These are phyloP conservation scores for Auricularia cornea DNA, from an alignment of 768 basidiomycete species.

Conservation along the genomic window DNA sequence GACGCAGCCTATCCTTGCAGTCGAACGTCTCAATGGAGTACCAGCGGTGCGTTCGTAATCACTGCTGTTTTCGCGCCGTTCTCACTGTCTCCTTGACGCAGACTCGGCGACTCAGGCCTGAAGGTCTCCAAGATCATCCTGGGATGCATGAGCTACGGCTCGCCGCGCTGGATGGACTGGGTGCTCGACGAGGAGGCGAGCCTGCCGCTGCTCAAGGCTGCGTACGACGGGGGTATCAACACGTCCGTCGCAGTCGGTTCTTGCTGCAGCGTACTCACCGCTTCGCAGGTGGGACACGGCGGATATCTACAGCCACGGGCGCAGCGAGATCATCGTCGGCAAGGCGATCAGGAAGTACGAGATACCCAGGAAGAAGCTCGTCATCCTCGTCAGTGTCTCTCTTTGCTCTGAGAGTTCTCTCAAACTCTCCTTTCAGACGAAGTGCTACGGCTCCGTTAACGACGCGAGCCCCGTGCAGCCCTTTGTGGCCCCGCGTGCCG, in stretches of 20 bases:
- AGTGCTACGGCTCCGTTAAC: constrained; percentile 6
- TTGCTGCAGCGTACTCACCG: background rate
- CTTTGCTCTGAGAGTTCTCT: background rate
- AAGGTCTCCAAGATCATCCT: constrained; percentile 34
- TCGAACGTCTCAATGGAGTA: background rate
- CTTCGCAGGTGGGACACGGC: background rate
- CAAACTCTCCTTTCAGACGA: background rate
- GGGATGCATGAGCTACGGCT: constrained; percentile 28
- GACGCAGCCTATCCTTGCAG: too few relatives aligned
- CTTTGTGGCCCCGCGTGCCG: too few relatives aligned
- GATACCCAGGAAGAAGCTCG: constrained; percentile 31
- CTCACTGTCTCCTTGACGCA: background rate
- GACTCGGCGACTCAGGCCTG: constrained; percentile 24
- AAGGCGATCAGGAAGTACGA: constrained; percentile 29
- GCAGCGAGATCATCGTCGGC: constrained; percentile 34
- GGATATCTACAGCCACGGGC: constrained; percentile 32
- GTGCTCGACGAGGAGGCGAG: constrained; percentile 40
- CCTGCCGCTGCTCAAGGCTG: constrained; percentile 42
- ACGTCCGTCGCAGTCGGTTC: constrained; percentile 26
- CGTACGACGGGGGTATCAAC: constrained; percentile 55
- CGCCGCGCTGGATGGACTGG: constrained; percentile 24
- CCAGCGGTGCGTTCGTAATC: background rate
- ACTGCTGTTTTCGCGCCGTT: too few relatives aligned
- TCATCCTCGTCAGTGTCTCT: constrained; percentile 30
- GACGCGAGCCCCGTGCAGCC: background rate